These are phyloP conservation scores for Plasmopara halstedii DNA, from an alignment of 352 stramenopile species.

Conservation along the genomic window DNA sequence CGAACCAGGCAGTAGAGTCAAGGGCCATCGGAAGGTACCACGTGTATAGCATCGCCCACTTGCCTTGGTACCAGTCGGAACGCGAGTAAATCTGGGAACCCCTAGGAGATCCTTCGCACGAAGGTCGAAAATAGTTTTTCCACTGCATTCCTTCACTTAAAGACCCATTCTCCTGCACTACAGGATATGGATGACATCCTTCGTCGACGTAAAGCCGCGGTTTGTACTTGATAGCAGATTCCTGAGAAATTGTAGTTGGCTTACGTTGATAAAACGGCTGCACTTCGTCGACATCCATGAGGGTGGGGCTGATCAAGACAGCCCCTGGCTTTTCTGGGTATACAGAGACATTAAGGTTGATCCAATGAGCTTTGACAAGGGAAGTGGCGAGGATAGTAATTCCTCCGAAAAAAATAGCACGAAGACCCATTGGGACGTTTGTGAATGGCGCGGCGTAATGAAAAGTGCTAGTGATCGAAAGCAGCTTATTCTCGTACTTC, in stretches of 20 bases:
- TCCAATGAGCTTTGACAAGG: neutral
- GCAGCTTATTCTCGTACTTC: too few relatives aligned
- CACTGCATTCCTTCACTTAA: conserved; percentile 6
- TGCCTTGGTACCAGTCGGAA: neutral
- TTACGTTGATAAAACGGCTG: conserved; percentile 9
- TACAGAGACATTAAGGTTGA: neutral
- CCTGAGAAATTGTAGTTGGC: conserved; percentile 7
- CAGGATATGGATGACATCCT: conserved; percentile 15
- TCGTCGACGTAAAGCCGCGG: conserved; percentile 5
- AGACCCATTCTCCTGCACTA: conserved; percentile 3
- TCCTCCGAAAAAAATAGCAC: too few relatives aligned
- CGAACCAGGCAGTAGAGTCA: neutral
- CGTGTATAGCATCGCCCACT: conserved; percentile 13
- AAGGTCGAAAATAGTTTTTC: neutral
- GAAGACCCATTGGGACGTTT: too few relatives aligned
- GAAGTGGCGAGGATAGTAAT: neutral
- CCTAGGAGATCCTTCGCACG: conserved; percentile 6
- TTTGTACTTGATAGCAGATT: conserved; percentile 1
- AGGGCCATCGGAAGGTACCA: conserved; percentile 16
- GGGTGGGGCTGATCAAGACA: neutral
- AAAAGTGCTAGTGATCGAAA: too few relatives aligned
- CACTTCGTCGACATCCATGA: conserved; percentile 10
- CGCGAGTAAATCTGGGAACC: conserved; percentile 17
- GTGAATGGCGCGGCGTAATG: too few relatives aligned
- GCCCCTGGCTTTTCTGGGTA: neutral